phyloP scores from a whole-genome alignment of 805 yeast genomes.

The Yarrowia yakushimensis region DNA sequence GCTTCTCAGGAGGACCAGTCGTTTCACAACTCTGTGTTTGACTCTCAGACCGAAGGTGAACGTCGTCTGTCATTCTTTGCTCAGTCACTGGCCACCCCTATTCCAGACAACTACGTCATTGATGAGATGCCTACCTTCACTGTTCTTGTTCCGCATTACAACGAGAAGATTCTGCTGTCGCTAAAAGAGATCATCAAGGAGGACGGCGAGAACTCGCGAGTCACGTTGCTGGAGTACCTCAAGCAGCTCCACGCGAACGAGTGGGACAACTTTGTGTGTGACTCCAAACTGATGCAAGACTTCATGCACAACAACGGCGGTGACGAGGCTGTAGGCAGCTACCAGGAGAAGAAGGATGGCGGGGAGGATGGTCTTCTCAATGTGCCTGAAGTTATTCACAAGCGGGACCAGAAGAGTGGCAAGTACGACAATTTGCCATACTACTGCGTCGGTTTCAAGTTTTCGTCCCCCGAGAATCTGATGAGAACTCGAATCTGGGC shows the following conservation, averaged over 20 bases:
- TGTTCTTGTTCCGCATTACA: constrained; percentile 81
- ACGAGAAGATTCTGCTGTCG: constrained; percentile 74
- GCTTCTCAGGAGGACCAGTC: constrained; percentile 78
- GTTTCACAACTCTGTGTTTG: constrained; percentile 54
- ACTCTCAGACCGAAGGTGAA: constrained; percentile 69
- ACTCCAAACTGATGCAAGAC: constrained; percentile 49
- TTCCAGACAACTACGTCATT: constrained; percentile 66
- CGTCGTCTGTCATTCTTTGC: constrained; percentile 86
- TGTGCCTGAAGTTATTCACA: neutral
- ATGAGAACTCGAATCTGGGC: constrained; percentile 85
- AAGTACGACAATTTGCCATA: constrained; percentile 63
- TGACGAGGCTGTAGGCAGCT: neutral
- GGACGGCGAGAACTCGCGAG: constrained; percentile 59
- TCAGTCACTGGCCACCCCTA: constrained; percentile 81
- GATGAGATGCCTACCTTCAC: constrained; percentile 76
- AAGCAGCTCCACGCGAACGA: constrained; percentile 68
- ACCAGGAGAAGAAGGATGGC: constrained; percentile 11
- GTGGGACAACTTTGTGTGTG: constrained; percentile 78
- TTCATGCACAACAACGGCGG: constrained; percentile 10
- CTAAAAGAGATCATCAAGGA: constrained; percentile 73
- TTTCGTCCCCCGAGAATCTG: constrained; percentile 58
- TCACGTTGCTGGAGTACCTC: constrained; percentile 73
- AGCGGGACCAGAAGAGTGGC: constrained; percentile 9
- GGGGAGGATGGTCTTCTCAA: constrained; percentile 6
- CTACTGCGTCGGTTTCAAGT: constrained; percentile 68